phyloP scores from a whole-genome alignment of 139 green algal genomes.

The Picochlorum sp. region DNA sequence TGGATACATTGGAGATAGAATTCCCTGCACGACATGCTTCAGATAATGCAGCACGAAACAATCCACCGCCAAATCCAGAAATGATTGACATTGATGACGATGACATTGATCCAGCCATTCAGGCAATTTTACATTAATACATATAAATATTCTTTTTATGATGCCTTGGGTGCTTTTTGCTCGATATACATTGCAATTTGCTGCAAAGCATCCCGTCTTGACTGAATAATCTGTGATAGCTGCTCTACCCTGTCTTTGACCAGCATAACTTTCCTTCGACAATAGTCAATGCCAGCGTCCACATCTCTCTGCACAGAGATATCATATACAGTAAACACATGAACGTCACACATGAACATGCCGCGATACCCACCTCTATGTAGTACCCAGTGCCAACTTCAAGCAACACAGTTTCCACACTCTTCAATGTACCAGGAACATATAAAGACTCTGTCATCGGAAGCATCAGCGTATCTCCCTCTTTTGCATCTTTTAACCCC shows the following conservation, averaged over 20 bases:
- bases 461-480: constrained; percentile 73
- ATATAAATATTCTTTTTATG: constrained; percentile 10
- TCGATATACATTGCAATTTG: not conserved
- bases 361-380: constrained; percentile 51
- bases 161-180: constrained; percentile 1
- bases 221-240: constrained; percentile 23
- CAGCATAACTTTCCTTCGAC: constrained; percentile 54
- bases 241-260: constrained; percentile 55
- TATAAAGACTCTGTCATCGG: constrained; percentile 85
- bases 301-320: constrained; percentile 27
- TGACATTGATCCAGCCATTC: constrained; percentile 5
- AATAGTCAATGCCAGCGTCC: constrained; percentile 59
- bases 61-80: constrained; percentile 6
- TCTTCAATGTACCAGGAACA: constrained; percentile 61
- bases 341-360: not conserved
- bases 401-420: constrained; percentile 69
- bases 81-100: constrained; percentile 16
- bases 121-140: not conserved
- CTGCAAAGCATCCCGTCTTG: constrained; percentile 2
- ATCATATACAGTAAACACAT: constrained; percentile 19
- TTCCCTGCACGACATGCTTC: constrained; percentile 1
- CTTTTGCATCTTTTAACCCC: constrained; percentile 37
- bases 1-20: not conserved
- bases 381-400: constrained; percentile 90
- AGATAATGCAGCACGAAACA: not conserved